A percentile compares a stretch with the other conserved stretches of the same genome.
Evolutionary conservation across 805 yeast genomes (phyloP).

Genomic region (Saturnispora silvae): DNA sequence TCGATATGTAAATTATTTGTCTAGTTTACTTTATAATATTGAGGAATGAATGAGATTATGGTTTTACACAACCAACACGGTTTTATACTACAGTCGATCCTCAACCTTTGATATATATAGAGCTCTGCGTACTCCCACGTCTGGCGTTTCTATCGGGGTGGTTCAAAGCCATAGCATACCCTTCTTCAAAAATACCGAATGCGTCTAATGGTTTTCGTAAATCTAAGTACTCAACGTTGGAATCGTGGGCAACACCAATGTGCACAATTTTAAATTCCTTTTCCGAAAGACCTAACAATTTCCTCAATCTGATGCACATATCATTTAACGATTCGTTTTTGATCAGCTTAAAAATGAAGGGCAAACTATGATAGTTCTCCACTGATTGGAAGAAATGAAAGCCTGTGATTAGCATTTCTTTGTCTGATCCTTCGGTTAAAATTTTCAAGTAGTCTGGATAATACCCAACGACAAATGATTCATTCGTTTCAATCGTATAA

Average conservation of each 20-base stretch:
- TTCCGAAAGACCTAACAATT: slow-evolving; percentile 62
- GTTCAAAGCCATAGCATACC: slow-evolving; percentile 57
- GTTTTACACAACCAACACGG: too few species aligned
- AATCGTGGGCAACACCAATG: slow-evolving; percentile 43
- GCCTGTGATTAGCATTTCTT: slow-evolving; percentile 42
- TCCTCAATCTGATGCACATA: slow-evolving; percentile 58
- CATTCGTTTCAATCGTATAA: slow-evolving; percentile 30
- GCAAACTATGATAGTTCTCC: slow-evolving; percentile 63
- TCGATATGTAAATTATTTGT: too few species aligned
- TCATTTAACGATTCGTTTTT: slow-evolving; percentile 55
- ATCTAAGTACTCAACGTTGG: slow-evolving; percentile 28
- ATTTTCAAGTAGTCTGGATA: slow-evolving; percentile 28
- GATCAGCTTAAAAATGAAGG: slow-evolving; percentile 65
- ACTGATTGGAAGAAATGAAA: slow-evolving; percentile 69
- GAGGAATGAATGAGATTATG: too few species aligned
- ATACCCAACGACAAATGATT: slow-evolving; percentile 37
- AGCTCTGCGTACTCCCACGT: slow-evolving; percentile 41
- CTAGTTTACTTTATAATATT: too few species aligned
- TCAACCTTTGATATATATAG: slow-evolving; percentile 43
- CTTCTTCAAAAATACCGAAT: slow-evolving; percentile 30
- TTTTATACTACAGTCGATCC: not conserved
- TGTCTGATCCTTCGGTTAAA: slow-evolving; percentile 19
- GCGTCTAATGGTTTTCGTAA: slow-evolving; percentile 46
- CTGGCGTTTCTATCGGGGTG: slow-evolving; percentile 76
- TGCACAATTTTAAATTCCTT: slow-evolving; percentile 71